Evolutionary conservation across 2,329 filamentous ascomycete genomes (phyloP).

Genomic region (Fusarium algeriense): DNA sequence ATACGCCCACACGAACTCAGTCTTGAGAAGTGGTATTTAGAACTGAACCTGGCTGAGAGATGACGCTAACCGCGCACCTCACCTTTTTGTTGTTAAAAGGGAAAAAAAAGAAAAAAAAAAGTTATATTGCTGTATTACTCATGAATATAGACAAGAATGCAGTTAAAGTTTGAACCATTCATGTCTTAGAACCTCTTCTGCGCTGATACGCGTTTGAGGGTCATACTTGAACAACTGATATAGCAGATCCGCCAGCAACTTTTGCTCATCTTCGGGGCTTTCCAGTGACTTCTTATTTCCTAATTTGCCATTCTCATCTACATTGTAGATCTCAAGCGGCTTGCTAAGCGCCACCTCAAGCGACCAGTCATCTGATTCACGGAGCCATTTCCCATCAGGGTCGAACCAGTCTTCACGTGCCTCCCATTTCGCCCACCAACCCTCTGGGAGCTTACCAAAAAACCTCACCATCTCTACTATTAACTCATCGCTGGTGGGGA

Average conservation of each 20-base stretch:
- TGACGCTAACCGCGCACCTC: no score
- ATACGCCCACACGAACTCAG: no score
- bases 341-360: slow-evolving; percentile 22
- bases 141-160: background rate
- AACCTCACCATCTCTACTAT: slow-evolving; percentile 46
- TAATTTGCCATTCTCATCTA: background rate
- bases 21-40: no score
- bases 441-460: slow-evolving; percentile 50
- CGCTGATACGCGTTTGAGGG: slow-evolving; percentile 29
- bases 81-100: no score
- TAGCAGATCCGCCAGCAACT: slow-evolving; percentile 44
- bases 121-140: no score
- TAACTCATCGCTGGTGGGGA: slow-evolving; percentile 47
- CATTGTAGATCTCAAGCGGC: background rate
- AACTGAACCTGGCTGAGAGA: no score
- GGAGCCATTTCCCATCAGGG: slow-evolving; percentile 25
- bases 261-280: slow-evolving; percentile 33
- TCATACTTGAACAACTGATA: slow-evolving; percentile 38
- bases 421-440: slow-evolving; percentile 50
- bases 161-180: slow-evolving; percentile 37
- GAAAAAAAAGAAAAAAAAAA: no score
- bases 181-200: slow-evolving; percentile 37
- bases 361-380: slow-evolving; percentile 1
- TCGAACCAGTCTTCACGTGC: slow-evolving; percentile 39
- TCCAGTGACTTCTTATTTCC: background rate